phyloP scores from a whole-genome alignment of 2,329 filamentous ascomycete genomes.

The Aspergillus brasiliensis region DNA sequence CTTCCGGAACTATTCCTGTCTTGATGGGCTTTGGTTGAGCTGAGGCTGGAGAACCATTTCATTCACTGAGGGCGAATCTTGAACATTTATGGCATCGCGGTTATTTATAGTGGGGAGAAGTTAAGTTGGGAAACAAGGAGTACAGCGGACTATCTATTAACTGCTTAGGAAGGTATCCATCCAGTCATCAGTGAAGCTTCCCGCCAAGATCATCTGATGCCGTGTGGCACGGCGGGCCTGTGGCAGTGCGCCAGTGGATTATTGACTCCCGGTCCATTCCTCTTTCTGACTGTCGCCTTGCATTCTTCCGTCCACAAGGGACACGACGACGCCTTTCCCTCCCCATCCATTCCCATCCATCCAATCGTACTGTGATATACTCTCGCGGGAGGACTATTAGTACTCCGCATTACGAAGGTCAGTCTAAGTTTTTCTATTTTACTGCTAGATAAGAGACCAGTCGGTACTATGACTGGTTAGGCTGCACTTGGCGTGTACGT shows the following conservation, averaged over 20 bases:
- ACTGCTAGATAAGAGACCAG: background rate
- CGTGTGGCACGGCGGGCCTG: conserved; percentile 1
- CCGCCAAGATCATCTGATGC: conserved; percentile 4
- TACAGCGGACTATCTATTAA: background rate
- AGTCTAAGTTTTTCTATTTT: background rate
- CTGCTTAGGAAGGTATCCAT: background rate
- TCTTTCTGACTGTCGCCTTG: background rate
- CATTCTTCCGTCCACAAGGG: background rate
- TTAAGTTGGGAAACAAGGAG: too few species aligned
- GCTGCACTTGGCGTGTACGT: background rate
- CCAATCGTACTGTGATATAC: too few species aligned
- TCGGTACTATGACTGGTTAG: background rate
- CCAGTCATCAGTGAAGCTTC: background rate
- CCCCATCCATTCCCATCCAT: too few species aligned
- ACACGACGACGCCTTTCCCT: background rate
- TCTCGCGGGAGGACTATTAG: background rate
- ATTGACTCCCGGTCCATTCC: background rate
- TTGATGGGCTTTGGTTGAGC: background rate
- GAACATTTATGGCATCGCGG: background rate
- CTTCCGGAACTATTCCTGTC: background rate
- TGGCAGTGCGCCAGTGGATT: background rate
- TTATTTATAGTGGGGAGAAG: background rate
- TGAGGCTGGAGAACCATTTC: background rate
- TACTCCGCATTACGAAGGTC: background rate
- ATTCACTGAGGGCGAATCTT: background rate